These are phyloP conservation scores for Kodamaea anthophila DNA, from an alignment of 1,139 yeast genomes.

Conservation along the genomic window DNA sequence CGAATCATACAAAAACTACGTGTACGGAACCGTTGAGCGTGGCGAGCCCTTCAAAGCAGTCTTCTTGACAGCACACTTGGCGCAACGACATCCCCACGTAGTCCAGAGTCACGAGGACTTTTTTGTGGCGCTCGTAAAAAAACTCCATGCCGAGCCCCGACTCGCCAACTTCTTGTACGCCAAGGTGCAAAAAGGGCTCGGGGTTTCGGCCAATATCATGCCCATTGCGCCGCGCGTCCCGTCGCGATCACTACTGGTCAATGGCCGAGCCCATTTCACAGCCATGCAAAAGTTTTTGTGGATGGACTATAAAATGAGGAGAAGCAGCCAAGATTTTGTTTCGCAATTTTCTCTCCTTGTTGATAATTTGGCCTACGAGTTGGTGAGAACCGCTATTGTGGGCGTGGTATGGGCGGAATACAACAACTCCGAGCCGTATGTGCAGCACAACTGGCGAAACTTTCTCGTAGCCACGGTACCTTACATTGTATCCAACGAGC, in stretches of 20 bases:
- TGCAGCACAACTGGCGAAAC: conserved; percentile 30
- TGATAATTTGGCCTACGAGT: conserved; percentile 7
- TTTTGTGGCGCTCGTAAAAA: conserved; percentile 7
- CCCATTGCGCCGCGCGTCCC: neutral
- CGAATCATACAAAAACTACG: conserved; percentile 9
- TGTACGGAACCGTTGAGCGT: conserved; percentile 1
- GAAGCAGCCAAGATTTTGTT: conserved; percentile 19
- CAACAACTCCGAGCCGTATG: conserved; percentile 18
- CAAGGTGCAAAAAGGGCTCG: neutral
- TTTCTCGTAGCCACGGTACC: conserved; percentile 30
- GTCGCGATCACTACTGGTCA: conserved; percentile 6
- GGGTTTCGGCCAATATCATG: neutral
- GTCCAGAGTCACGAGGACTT: conserved; percentile 7
- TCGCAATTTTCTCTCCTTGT: conserved; percentile 9
- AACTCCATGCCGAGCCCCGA: conserved; percentile 6
- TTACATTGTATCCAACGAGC: too few relatives aligned
- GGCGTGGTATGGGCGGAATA: conserved; percentile 15
- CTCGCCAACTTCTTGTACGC: conserved; percentile 1
- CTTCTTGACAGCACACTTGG: conserved; percentile 6
- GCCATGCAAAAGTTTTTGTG: conserved; percentile 26
- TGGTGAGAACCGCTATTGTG: conserved; percentile 10
- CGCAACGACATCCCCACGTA: conserved; percentile 1
- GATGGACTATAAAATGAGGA: conserved; percentile 23
- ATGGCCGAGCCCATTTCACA: conserved; percentile 6
- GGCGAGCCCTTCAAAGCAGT: conserved; percentile 6